Base-by-base conservation (phyloP, 23 red algal genomes). In the Chondrus crispus region DNA sequence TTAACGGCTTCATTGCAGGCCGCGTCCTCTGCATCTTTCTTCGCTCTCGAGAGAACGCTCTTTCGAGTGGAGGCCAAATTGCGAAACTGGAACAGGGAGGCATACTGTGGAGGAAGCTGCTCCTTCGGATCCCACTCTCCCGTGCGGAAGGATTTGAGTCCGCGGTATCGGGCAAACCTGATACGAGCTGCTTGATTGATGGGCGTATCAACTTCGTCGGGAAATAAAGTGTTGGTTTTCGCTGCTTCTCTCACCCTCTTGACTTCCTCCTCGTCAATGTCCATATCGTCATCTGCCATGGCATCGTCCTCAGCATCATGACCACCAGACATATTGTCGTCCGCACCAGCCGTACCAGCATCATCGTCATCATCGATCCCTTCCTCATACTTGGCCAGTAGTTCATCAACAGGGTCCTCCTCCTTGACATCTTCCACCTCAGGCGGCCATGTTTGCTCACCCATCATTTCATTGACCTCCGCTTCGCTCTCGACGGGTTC, bases 191-290 rank as follows among this genome's bases (percentile, higher is more conserved):
- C 74, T 24, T 68, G 63, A 87, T 96, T 91, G 0, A 86, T 52
- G 2, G 97, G 97, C 40, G 91, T 94, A 77, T 98, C 97, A 38
- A 95, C 90, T 85, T 98, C 97, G 60, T 98, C 97, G n/a, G 97
- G 97, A 51, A 95, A 98, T 14, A 85, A 29, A 6, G 81, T 28
- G 68, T 98, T 87, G 18, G 85, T 84, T 26, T 83, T 88, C 4
- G 86, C 94, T 35, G 91, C 81, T 10, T 76, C 68, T n/a, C 91
- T 81, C n/a, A 85, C 63, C 54, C 68, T 45, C 46, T 54, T 41
- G 32, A 88, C 26, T 33, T 95, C 85, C 0, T 81, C 90, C 69
- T 80, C 84, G 43, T 93, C 89, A 38, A 81, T 76, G 37, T 38
- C 47, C 77, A 73, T 82, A 18, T 79, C 63, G 69, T 85, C 62